Base-by-base conservation (phyloP, 257 asterid genomes). In the Solanum pinnatisectum region DNA sequence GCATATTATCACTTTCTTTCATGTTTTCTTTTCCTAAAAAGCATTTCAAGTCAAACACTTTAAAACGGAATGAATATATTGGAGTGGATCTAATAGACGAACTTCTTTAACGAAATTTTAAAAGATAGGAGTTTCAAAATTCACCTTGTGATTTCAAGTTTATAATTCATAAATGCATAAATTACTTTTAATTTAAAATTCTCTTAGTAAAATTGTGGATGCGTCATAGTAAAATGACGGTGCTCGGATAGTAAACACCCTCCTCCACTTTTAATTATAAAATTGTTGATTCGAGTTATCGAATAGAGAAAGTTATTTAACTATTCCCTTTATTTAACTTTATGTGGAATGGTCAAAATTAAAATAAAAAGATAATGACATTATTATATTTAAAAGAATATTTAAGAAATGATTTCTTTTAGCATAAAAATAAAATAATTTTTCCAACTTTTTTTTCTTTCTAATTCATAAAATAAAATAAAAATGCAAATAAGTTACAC, bases 1-100 rank as follows among this genome's bases (percentile, higher is more conserved):
- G 10, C 65, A 18, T 18, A 18, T 6, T 56, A 49, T 27, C 22
- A 13, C 37, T 30, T 27, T 5, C 74, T 68, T 68, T 6, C 27
- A 39, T 39, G 37, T 40, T 67, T 20, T 20, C 20, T 18, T 3
- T 1, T 2, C 32, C 15, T 5, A 60, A n/a, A n/a, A 23, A 63
- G 0, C 6, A 4, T 63, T 4, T 63, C 16, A n/a, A 25, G 74
- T 67, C 10, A 67, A 12, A 27, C 3, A 67, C 10, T 25, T 67
- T 8, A 27, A 67, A 67, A 10, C 4, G 0, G 4, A 56, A 15
- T 15, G 22, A 49, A 49, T 15, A 5, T 2, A 15, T 5, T 2
- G 6, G 22, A 0, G 1, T 3, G 20, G 1, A 49, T 49, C 0
- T 49, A 15, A 5, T 5, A 16, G 8, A 2, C 1, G 3, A 63